A percentile compares a stretch with the other conserved stretches of the same genome.
phyloP scores from a whole-genome alignment of 148 eudicot species.

The Fallopia convolvulus region DNA sequence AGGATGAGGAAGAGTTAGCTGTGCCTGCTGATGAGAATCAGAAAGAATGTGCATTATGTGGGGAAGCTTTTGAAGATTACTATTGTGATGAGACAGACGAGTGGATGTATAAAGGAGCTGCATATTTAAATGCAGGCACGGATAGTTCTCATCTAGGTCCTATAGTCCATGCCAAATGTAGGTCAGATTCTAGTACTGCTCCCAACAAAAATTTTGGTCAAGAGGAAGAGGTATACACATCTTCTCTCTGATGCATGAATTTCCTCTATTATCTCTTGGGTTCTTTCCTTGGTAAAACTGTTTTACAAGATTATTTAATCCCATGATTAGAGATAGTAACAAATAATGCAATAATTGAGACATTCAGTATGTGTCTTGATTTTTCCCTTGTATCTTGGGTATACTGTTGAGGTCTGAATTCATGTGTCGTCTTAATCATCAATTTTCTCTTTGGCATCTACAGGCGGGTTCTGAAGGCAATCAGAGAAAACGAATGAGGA shows the following conservation, averaged over 20 bases:
- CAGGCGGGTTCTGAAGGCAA: slow-evolving; percentile 12
- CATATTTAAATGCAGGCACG: slow-evolving; percentile 75
- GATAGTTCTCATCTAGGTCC: slow-evolving; percentile 83
- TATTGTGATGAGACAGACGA: slow-evolving; percentile 89
- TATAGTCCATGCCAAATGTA: slow-evolving; percentile 91
- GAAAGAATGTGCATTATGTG: slow-evolving; percentile 73
- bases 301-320: neutral
- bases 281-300: neutral
- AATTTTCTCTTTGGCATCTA: neutral
- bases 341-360: neutral
- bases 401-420: neutral
- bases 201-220: slow-evolving; percentile 33
- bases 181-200: slow-evolving; percentile 48
- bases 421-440: neutral
- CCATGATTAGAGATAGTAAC: neutral
- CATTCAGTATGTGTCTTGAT: neutral
- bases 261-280: too few species aligned
- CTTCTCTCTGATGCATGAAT: neutral
- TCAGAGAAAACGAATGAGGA: slow-evolving; percentile 18
- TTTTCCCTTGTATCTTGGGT: neutral
- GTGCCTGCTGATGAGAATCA: slow-evolving; percentile 97
- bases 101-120: slow-evolving; percentile 98
- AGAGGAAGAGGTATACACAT: slow-evolving; percentile 41
- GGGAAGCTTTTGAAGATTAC: slow-evolving; percentile 84
- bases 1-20: slow-evolving; percentile 70